Conservation (phyloP, 495 filamentous ascomycete species). For the Hypoxylon crocopeplum region DNA sequence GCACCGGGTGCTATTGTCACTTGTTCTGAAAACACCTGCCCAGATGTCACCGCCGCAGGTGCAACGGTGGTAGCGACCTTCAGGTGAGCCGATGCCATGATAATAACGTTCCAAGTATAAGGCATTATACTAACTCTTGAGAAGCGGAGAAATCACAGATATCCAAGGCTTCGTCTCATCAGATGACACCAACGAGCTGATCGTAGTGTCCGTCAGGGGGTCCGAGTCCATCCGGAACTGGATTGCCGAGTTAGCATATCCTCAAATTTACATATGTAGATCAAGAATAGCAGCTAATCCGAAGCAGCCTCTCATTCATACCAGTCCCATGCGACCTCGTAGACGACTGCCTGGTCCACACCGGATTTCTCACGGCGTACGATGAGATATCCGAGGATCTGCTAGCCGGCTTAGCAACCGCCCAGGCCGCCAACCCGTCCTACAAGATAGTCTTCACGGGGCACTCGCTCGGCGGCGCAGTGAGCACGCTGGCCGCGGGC, state of each 20-base stretch:
- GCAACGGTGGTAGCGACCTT: conserved; percentile 65
- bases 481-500: conserved; percentile 66
- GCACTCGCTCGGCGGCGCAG: conserved; percentile 72
- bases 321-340: conserved; percentile 42
- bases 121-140: conserved; percentile 1
- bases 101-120: not conserved
- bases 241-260: conserved; percentile 64
- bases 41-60: conserved; percentile 62
- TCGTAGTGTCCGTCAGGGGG: conserved; percentile 76
- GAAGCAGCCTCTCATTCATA: conserved; percentile 41
- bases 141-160: conserved; percentile 62
- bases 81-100: conserved; percentile 55
- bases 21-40: conserved; percentile 67
- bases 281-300: conserved; percentile 2
- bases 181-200: conserved; percentile 65
- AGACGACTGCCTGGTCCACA: conserved; percentile 45
- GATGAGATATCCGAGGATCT: conserved; percentile 38
- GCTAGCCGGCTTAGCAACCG: conserved; percentile 35
- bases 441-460: conserved; percentile 67
- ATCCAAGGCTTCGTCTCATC: conserved; percentile 72
- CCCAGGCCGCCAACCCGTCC: conserved; percentile 47
- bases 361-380: conserved; percentile 49
- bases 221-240: conserved; percentile 67
- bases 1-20: conserved; percentile 56
- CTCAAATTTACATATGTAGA: not conserved